These are phyloP conservation scores for Iris macrosiphon DNA, from an alignment of 106 monocot species.

Conservation along the genomic window DNA sequence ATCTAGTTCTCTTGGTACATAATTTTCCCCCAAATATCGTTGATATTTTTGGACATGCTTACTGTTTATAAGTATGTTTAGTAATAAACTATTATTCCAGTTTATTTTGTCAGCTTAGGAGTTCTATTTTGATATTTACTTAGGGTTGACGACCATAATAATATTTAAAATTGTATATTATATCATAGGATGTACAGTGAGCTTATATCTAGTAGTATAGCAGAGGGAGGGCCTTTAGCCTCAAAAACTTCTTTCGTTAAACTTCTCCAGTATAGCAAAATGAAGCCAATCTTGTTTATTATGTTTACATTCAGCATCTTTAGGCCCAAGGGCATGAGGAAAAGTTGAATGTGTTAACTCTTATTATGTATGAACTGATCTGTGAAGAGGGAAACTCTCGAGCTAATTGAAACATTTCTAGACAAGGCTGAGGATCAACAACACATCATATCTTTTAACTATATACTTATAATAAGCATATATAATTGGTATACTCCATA, in stretches of 20 bases:
- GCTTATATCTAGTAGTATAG: constrained; percentile 90
- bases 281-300: no score
- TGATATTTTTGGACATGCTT: constrained; percentile 98
- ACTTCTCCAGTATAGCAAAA: constrained; percentile 53
- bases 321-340: no score
- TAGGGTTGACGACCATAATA: no score
- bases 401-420: constrained; percentile 94
- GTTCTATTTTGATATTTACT: no score
- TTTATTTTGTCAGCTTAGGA: no score
- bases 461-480: no score
- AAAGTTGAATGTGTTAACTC: not conserved
- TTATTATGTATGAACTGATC: constrained; percentile 56
- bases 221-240: constrained; percentile 94
- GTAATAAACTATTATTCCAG: no score
- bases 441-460: no score
- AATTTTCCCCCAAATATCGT: constrained; percentile 87
- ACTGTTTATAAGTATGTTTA: constrained; percentile 74
- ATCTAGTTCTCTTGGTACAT: constrained; percentile 79
- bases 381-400: constrained; percentile 94
- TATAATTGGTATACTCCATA: no score
- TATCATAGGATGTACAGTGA: constrained; percentile 98
- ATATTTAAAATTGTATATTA: not conserved
- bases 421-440: constrained; percentile 96
- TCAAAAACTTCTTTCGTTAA: constrained; percentile 94
- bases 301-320: no score